A percentile compares a stretch with the other conserved stretches of the same genome.
Conservation (phyloP, 2,329 filamentous ascomycete genomes). For the Elsinoe australis region DNA sequence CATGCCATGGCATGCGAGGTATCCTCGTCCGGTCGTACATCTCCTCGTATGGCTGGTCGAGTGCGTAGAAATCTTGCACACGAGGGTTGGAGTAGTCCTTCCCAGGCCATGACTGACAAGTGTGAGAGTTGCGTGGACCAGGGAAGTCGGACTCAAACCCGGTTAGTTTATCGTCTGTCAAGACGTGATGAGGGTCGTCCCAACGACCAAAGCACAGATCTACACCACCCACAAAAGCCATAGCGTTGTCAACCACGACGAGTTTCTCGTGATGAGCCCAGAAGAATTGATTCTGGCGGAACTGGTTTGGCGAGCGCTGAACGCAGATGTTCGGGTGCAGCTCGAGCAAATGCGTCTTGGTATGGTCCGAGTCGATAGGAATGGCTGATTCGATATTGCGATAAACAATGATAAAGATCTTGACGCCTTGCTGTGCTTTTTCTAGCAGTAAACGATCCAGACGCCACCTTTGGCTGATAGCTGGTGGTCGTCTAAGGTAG, state of each 20-base stretch:
- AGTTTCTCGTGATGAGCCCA: constrained; percentile 98
- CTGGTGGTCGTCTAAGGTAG: constrained; percentile 86
- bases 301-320: constrained; percentile 91
- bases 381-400: constrained; percentile 95
- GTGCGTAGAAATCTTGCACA: constrained; percentile 86
- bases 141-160: constrained; percentile 74
- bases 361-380: constrained; percentile 96
- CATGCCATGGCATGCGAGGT: constrained; percentile 97
- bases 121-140: constrained; percentile 76
- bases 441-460: constrained; percentile 86
- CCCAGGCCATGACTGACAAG: constrained; percentile 92
- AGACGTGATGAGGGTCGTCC: constrained; percentile 88
- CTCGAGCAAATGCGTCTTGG: constrained; percentile 91
- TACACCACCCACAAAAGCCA: constrained; percentile 91
- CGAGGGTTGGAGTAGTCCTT: constrained; percentile 98
- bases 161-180: constrained; percentile 88
- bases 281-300: constrained; percentile 98
- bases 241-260: constrained; percentile 91
- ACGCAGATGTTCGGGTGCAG: constrained; percentile 95
- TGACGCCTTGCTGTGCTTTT: constrained; percentile 91
- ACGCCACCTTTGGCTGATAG: constrained; percentile 96
- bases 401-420: constrained; percentile 96
- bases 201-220: constrained; percentile 95
- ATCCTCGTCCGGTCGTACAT: constrained; percentile 92
- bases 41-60: constrained; percentile 93